Base-by-base conservation (phyloP, 2,329 filamentous ascomycete genomes). In the Leptographium lundbergii region DNA sequence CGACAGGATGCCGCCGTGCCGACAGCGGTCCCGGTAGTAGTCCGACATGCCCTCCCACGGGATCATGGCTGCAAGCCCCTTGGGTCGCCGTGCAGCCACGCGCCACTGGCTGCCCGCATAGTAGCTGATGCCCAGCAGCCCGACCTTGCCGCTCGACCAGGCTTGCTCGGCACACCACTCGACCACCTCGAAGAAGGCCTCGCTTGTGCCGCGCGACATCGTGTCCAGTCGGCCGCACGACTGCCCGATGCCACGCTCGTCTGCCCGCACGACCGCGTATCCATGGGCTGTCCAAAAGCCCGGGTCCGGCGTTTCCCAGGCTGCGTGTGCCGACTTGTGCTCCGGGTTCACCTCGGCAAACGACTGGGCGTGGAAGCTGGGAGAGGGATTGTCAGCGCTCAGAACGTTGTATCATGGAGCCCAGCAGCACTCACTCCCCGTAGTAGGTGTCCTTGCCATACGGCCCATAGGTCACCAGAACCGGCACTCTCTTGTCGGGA, bases 371-470 rank as follows among this genome's bases (percentile, higher is more conserved):
- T 69, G 69, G 63, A 76, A 77, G 56, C 69, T 74, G 14, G 14
- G 19, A 42, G 13, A 42, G 14, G 14, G 17, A 2, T 3, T 1
- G 4, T 42, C 13, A 48, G 22, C 17, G 19, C 6, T 13, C n/a
- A 34, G n/a, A 36, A 6, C 0, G 6, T 9, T 7, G 19, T 11
- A 34, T 6, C 13, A 34, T 9, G 11, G 1, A 29, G 6, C 4
- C 2, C 9, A 24, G 7, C 25, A 14, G 2, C 6, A 54, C 61
- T 32, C 45, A 63, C 61, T 63, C 59, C 17, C 75, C 73, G 67
- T 88, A 88, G 24, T 76, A 79, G 42, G 88, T 86, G 64, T 89
- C 85, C 64, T 89, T 89, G 53, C 86, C 86, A 63, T 89, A 89
- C 0, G 86, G 86, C 0, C 86, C 86, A 63, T 89, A 89, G 0